These are phyloP conservation scores for Xanthoparmelia taractica DNA, from an alignment of 495 filamentous ascomycete genomes.

Conservation along the genomic window DNA sequence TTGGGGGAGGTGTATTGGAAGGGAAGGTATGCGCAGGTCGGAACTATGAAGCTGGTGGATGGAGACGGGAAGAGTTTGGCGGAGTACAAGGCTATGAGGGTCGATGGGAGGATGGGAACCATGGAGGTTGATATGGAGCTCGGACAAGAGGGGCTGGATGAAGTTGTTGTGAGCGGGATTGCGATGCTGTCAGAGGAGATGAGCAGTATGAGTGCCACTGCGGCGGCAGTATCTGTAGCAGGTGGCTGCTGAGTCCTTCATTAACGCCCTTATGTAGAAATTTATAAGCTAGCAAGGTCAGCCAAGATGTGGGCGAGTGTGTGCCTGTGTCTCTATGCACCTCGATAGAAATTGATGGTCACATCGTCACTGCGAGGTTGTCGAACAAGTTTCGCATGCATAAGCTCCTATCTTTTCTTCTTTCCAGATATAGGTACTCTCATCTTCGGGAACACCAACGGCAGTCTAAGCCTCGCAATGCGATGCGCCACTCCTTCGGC, in stretches of 20 bases:
- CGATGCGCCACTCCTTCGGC: constrained; percentile 53
- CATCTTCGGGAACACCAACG: constrained; percentile 72
- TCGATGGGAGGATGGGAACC: background rate
- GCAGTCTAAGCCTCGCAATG: constrained; percentile 64
- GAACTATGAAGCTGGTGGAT: background rate
- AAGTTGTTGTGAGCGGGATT: constrained; percentile 1
- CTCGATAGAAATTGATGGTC: background rate
- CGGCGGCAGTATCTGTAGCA: background rate
- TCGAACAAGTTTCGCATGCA: background rate
- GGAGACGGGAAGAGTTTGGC: background rate
- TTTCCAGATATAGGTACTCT: constrained; percentile 21
- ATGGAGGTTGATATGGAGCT: background rate
- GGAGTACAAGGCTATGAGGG: background rate
- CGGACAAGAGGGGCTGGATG: background rate
- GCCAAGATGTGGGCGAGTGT: background rate
- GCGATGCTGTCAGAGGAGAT: background rate
- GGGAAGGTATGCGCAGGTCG: background rate
- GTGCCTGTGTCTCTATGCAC: background rate
- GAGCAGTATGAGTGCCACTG: background rate
- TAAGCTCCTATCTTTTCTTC: background rate
- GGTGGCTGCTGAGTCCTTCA: background rate
- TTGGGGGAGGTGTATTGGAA: background rate
- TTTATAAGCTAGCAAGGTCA: background rate
- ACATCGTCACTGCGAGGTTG: background rate
- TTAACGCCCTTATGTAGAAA: background rate